Percentiles rank a stretch among this genome's conserved stretches.
phyloP scores from a whole-genome alignment of 495 filamentous ascomycete genomes.

The Penicillium paxilli region DNA sequence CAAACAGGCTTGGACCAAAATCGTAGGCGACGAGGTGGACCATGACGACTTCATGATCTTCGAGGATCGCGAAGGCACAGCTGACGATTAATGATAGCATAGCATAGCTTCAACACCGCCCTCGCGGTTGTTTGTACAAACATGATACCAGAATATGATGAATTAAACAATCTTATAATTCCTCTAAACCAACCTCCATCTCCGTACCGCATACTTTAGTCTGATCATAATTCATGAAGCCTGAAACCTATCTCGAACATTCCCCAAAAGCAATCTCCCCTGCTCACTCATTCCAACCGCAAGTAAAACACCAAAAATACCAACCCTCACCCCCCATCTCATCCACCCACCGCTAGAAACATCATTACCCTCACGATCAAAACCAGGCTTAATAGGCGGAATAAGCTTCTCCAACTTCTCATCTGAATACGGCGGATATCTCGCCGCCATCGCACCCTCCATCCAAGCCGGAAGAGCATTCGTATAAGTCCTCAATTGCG shows the following conservation, averaged over 20 bases:
- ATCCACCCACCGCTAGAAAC: background rate
- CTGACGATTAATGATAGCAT: constrained; percentile 31
- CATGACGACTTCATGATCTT: constrained; percentile 64
- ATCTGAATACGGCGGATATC: constrained; percentile 68
- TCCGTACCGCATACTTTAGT: too few relatives aligned
- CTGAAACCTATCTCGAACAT: background rate
- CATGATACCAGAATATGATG: constrained; percentile 1
- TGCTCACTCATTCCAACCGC: background rate
- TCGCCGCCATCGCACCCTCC: constrained; percentile 61
- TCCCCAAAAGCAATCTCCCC: background rate
- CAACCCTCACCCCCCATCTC: constrained; percentile 17
- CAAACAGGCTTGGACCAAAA: constrained; percentile 59
- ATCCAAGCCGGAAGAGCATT: constrained; percentile 43
- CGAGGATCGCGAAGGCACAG: constrained; percentile 40
- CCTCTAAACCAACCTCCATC: too few relatives aligned
- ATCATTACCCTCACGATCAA: constrained; percentile 65
- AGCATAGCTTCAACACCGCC: background rate
- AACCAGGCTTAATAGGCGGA: constrained; percentile 61
- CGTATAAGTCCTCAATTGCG: constrained; percentile 57
- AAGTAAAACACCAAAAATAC: constrained; percentile 11
- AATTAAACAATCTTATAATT: background rate
- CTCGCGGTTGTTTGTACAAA: background rate
- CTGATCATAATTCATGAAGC: background rate
- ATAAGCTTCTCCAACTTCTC: constrained; percentile 56
- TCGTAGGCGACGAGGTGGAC: constrained; percentile 51